These are phyloP conservation scores for Plectosphaerella plurivora DNA, from an alignment of 2,329 filamentous ascomycete genomes.

Conservation along the genomic window DNA sequence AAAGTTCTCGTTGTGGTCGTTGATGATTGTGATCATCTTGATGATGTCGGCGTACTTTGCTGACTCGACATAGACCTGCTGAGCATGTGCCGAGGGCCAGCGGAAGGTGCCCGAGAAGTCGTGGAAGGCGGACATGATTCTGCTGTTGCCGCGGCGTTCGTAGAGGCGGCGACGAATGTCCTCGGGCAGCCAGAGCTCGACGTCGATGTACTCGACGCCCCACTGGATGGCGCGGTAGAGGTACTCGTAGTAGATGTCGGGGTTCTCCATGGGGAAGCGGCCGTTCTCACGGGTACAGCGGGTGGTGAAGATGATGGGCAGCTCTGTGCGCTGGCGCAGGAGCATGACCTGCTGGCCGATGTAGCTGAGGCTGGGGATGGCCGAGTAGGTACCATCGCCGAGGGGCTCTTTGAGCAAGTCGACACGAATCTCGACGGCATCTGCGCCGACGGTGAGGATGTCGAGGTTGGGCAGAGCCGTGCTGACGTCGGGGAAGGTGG, in stretches of 20 bases:
- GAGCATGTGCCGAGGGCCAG: slow-evolving; percentile 72
- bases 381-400: slow-evolving; percentile 54
- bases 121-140: slow-evolving; percentile 83
- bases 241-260: slow-evolving; percentile 70
- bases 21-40: slow-evolving; percentile 86
- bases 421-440: slow-evolving; percentile 80
- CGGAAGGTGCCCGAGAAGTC: slow-evolving; percentile 82
- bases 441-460: slow-evolving; percentile 80
- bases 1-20: slow-evolving; percentile 80
- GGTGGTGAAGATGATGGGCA: slow-evolving; percentile 88
- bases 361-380: slow-evolving; percentile 74
- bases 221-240: slow-evolving; percentile 81
- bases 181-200: slow-evolving; percentile 83
- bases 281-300: slow-evolving; percentile 79
- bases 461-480: slow-evolving; percentile 80
- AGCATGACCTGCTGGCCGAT: slow-evolving; percentile 85
- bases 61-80: slow-evolving; percentile 67
- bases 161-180: slow-evolving; percentile 64
- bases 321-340: slow-evolving; percentile 74
- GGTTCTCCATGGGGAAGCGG: slow-evolving; percentile 78
- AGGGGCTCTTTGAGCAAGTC: slow-evolving; percentile 74
- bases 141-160: slow-evolving; percentile 69
- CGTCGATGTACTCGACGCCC: slow-evolving; percentile 87
- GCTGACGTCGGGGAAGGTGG: slow-evolving; percentile 81
- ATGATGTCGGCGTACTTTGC: slow-evolving; percentile 77